Base-by-base conservation (phyloP, 2,329 filamentous ascomycete species). In the Arthrinium puccinioides region DNA sequence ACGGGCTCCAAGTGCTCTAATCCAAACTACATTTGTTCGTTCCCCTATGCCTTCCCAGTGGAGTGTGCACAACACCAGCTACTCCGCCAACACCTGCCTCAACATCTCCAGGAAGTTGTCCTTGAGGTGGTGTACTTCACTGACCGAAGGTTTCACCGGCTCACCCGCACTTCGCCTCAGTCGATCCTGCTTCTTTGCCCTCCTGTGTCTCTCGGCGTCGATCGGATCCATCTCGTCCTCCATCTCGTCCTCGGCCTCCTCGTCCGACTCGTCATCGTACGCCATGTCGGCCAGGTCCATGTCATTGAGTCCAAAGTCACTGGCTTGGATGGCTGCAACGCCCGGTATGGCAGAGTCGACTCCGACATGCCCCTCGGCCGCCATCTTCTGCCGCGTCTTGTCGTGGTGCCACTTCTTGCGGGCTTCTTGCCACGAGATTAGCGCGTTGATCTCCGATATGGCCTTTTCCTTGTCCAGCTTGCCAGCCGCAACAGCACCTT, bases 331-430 rank as follows among this genome's bases (percentile, higher is more conserved):
- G 11, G 60, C 66, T 14, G 56, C 52, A 46, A 70, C 67, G 18
- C 68, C 77, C 8, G 72, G 75, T 6, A 72, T 60, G 19, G 70
- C 69, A 14, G 63, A 61, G 36, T 64, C 67, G 9, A 57, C 57
- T 25, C 68, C 66, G 6, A 70, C 69, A 6, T 57, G 70, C 4
- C 79, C 80, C 53, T 90, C 88, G 3, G 87, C 88, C 0, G 92
- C 92, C 92, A 98, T 97, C 72, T 98, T 98, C 66, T 97, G 92
- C 37, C 89, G 72, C 8, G 92, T 98, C 72, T 98, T 98, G 63
- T 94, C 87, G 43, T 90, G 81, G 58, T 98, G 92, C 92, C 92
- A 98, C 64, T 90, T 90, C 72, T 98, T 97, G 38, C 92, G 74
- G 28, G 87, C 86, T 56, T 89, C 87, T 60, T 98, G 92, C 92